A percentile compares a stretch with the other conserved stretches of the same genome.
Conservation (phyloP, 441 rosid species). For the Viola pubescens region DNA sequence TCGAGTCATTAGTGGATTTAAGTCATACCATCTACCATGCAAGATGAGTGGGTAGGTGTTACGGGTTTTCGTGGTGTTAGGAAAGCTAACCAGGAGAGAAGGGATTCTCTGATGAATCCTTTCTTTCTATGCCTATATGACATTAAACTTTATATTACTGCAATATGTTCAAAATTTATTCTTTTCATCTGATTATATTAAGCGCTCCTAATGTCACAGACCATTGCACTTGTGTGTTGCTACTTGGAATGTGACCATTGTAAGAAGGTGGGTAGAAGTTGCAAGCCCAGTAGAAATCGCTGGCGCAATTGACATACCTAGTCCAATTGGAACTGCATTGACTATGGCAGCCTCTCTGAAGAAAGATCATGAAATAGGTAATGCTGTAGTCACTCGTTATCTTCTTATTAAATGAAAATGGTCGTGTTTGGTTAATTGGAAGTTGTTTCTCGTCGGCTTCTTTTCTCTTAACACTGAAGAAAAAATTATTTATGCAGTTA, state of each 20-base stretch:
- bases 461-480: not conserved
- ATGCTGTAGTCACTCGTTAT: constrained; percentile 15
- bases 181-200: too few species aligned
- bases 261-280: constrained; percentile 90
- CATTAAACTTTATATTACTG: too few species aligned
- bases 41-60: too few species aligned
- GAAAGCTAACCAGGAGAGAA: too few species aligned
- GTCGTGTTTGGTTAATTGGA: not conserved
- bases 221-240: constrained; percentile 91
- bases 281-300: constrained; percentile 67
- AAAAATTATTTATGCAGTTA: too few species aligned
- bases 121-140: too few species aligned
- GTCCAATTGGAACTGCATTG: constrained; percentile 83
- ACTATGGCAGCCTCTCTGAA: constrained; percentile 91
- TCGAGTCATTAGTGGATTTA: too few species aligned
- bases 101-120: too few species aligned
- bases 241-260: constrained; percentile 89
- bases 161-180: too few species aligned
- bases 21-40: too few species aligned
- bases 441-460: not conserved
- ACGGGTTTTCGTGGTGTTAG: too few species aligned
- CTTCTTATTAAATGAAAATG: not conserved
- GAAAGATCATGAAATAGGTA: constrained; percentile 96
- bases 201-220: constrained; percentile 25
- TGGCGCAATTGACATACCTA: constrained; percentile 67